Conservation (phyloP, 2,329 filamentous ascomycete genomes). For the Pseudogymnoascus sp. region DNA sequence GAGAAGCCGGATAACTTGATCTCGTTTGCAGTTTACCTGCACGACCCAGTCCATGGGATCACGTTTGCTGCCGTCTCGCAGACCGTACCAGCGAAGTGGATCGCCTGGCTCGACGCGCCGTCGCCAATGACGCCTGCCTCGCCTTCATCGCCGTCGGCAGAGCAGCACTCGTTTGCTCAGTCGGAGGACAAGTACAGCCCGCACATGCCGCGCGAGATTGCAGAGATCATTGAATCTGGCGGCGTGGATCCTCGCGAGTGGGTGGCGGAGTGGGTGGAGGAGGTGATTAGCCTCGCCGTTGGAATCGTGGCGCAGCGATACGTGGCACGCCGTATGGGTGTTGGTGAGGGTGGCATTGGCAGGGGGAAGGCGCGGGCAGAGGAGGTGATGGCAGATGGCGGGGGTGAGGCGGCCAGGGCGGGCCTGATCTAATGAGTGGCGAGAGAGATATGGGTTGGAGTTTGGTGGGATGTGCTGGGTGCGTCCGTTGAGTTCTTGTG, state of each 20-base stretch:
- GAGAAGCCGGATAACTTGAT: conserved; percentile 52
- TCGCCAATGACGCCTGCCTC: conserved; percentile 45
- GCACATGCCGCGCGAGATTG: conserved; percentile 73
- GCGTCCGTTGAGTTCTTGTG: background rate
- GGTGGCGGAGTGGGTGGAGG: conserved; percentile 96
- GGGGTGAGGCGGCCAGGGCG: conserved; percentile 53
- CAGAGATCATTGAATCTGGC: conserved; percentile 67
- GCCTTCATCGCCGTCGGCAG: conserved; percentile 22
- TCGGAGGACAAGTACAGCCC: conserved; percentile 38
- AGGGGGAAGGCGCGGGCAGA: conserved; percentile 55
- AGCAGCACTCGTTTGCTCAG: conserved; percentile 31
- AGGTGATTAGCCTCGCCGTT: conserved; percentile 67
- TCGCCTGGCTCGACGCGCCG: conserved; percentile 80
- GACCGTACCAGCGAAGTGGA: conserved; percentile 74
- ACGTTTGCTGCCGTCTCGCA: conserved; percentile 79
- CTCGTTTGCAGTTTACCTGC: conserved; percentile 68
- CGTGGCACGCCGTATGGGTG: conserved; percentile 90
- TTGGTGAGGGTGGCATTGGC: conserved; percentile 67
- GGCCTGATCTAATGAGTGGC: conserved; percentile 27
- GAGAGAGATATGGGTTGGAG: background rate
- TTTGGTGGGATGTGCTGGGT: background rate
- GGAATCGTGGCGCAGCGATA: conserved; percentile 91
- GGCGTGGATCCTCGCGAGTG: conserved; percentile 90
- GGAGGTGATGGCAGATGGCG: conserved; percentile 47
- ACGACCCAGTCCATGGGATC: conserved; percentile 88